Conservation (phyloP, 2,329 filamentous ascomycete species). For the Xylaria sp. region DNA sequence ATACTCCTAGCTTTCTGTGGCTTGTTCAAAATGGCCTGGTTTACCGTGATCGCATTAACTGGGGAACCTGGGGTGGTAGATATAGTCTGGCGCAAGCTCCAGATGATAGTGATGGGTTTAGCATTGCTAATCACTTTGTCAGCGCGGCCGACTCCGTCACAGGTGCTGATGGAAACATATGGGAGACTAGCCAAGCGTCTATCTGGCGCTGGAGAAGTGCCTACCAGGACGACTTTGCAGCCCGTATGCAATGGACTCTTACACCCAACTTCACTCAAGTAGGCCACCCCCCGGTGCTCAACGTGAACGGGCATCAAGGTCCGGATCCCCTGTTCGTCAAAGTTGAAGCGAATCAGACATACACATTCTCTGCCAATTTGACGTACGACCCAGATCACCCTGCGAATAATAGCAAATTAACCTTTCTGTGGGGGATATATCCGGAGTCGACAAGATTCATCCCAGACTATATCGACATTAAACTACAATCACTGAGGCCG, state of each 20-base stretch:
- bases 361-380: neutral
- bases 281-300: neutral
- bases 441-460: neutral
- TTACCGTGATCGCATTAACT: constrained; percentile 54
- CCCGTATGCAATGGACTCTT: constrained; percentile 41
- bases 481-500: neutral
- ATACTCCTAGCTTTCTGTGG: constrained; percentile 56
- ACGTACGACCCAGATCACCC: constrained; percentile 1
- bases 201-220: constrained; percentile 42
- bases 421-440: constrained; percentile 1
- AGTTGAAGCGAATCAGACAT: constrained; percentile 1
- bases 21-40: constrained; percentile 58
- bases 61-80: constrained; percentile 57
- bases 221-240: constrained; percentile 43
- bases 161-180: constrained; percentile 32
- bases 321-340: neutral
- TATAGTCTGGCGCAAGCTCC: constrained; percentile 11
- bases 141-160: constrained; percentile 32
- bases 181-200: constrained; percentile 27
- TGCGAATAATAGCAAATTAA: neutral
- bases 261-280: neutral
- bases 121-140: constrained; percentile 12
- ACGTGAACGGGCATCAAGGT: constrained; percentile 1
- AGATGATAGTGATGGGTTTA: neutral
- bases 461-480: neutral